Evolutionary conservation across 768 basidiomycete species (phyloP).

Genomic region (Tylopilus balloui): DNA sequence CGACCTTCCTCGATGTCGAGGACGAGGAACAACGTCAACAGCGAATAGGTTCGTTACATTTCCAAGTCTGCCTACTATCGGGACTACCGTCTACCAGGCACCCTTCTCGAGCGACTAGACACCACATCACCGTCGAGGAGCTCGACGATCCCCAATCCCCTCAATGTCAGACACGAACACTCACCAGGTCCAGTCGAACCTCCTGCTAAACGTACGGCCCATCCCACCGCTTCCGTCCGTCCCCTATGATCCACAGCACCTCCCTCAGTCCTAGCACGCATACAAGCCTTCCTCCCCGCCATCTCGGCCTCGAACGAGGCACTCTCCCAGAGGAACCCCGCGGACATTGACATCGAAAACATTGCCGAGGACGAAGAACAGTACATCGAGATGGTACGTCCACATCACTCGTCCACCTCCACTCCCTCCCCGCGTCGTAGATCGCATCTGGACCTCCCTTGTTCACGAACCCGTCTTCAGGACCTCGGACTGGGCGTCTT

Average conservation of each 20-base stretch:
- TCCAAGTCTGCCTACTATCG: not conserved
- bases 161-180: slow-evolving; percentile 36
- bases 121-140: slow-evolving; percentile 13
- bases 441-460: not conserved
- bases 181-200: slow-evolving; percentile 35
- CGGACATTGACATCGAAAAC: slow-evolving; percentile 68
- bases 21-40: slow-evolving; percentile 42
- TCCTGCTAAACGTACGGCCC: slow-evolving; percentile 46
- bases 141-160: slow-evolving; percentile 6
- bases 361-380: slow-evolving; percentile 42
- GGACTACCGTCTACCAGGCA: slow-evolving; percentile 27
- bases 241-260: slow-evolving; percentile 3
- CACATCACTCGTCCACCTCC: not conserved
- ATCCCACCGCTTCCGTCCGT: not conserved
- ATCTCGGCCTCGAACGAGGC: slow-evolving; percentile 60
- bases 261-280: slow-evolving; percentile 54
- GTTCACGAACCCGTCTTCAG: slow-evolving; percentile 31
- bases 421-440: not conserved
- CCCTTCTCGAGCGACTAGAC: slow-evolving; percentile 40
- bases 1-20: slow-evolving; percentile 41
- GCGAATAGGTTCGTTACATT: slow-evolving; percentile 35
- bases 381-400: slow-evolving; percentile 64
- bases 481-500: slow-evolving; percentile 64
- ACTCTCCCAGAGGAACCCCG: slow-evolving; percentile 46
- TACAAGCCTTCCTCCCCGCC: slow-evolving; percentile 64